A percentile compares a stretch with the other conserved stretches of the same genome.
phyloP scores from a whole-genome alignment of 345 rosid genomes.

The Eucalyptus polybractea region DNA sequence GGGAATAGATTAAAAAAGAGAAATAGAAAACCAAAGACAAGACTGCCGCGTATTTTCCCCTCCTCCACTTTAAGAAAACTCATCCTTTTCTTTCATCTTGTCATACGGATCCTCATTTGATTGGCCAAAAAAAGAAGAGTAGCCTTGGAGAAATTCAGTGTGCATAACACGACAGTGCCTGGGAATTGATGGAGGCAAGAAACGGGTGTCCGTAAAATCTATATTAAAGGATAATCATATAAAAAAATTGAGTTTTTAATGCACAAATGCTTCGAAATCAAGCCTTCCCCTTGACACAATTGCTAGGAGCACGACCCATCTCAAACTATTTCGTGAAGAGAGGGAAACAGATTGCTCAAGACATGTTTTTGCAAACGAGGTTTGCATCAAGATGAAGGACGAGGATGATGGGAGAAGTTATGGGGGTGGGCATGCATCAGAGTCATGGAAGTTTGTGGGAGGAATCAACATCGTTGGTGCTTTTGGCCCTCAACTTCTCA shows the following conservation, averaged over 20 bases:
- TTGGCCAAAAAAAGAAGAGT: background rate
- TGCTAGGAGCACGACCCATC: background rate
- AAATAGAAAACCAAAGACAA: background rate
- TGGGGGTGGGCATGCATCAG: conserved; percentile 10
- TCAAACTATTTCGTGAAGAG: background rate
- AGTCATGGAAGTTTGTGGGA: conserved; percentile 39
- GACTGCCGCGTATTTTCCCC: background rate
- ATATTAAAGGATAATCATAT: background rate
- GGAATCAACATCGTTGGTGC: background rate
- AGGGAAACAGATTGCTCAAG: background rate
- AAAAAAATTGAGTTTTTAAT: background rate
- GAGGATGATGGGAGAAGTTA: background rate
- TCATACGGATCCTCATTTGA: background rate
- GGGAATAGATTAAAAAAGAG: background rate
- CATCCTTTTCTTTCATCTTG: background rate
- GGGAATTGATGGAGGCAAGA: background rate
- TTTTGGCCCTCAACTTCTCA: background rate
- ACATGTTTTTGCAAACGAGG: background rate
- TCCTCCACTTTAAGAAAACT: background rate
- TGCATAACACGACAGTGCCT: background rate
- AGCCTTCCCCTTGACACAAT: background rate
- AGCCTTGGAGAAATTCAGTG: background rate
- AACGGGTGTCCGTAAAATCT: background rate
- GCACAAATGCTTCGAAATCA: background rate
- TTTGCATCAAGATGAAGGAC: background rate